Evolutionary conservation across 2,329 filamentous ascomycete genomes (phyloP).

Genomic region (Microcyclosporella mali): DNA sequence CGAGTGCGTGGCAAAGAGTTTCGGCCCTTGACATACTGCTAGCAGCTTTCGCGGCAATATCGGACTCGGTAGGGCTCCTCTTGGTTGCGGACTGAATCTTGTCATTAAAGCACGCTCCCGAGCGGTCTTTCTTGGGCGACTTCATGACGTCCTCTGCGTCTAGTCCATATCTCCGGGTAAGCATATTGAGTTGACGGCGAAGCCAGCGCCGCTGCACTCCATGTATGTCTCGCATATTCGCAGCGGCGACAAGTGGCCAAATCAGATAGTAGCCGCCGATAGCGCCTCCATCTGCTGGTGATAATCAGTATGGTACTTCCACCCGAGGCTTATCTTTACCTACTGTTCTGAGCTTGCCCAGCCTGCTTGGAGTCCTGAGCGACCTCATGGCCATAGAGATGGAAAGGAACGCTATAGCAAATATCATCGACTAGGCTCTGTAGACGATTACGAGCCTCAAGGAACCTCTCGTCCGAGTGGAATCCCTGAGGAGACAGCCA

Average conservation of each 20-base stretch:
- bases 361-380: background rate
- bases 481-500: slow-evolving; percentile 3
- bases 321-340: background rate
- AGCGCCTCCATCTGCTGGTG: slow-evolving; percentile 1
- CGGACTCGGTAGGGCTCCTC: too few relatives aligned
- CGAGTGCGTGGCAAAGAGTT: too few relatives aligned
- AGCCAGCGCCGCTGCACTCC: slow-evolving; percentile 6
- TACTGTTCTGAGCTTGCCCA: background rate
- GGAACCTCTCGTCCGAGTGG: slow-evolving; percentile 2
- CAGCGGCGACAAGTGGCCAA: slow-evolving; percentile 7
- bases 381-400: slow-evolving; percentile 3
- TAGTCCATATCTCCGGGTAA: slow-evolving; percentile 6
- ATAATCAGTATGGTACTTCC: background rate
- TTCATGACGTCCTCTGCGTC: slow-evolving; percentile 2
- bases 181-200: slow-evolving; percentile 2
- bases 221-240: slow-evolving; percentile 5
- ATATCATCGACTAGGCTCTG: slow-evolving; percentile 6
- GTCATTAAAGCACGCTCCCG: background rate
- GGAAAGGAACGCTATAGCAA: slow-evolving; percentile 9
- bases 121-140: slow-evolving; percentile 3
- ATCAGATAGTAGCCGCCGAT: slow-evolving; percentile 6
- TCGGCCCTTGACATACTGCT: too few relatives aligned
- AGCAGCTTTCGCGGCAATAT: too few relatives aligned
- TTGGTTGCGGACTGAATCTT: background rate
- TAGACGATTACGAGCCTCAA: slow-evolving; percentile 1